Base-by-base conservation (phyloP, 2,329 filamentous ascomycete genomes). In the Malbranchea zuffiana region DNA sequence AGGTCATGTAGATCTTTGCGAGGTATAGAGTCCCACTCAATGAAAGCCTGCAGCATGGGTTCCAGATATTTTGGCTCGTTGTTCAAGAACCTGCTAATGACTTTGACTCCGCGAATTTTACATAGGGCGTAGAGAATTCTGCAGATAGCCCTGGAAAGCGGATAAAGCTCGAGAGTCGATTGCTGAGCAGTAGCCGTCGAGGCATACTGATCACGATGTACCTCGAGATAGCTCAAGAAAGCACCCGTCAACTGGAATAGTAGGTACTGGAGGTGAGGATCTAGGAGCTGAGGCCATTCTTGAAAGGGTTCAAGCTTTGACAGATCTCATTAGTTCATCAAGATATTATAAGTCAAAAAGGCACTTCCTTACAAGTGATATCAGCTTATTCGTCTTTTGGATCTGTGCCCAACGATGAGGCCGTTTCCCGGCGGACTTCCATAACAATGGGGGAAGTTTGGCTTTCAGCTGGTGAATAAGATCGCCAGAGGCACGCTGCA, bases 91-190 rank as follows among this genome's bases (percentile, higher is more conserved):
- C 84, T 76, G 35, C 86, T 78, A 48, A 98, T 80, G 35, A 98
- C 80, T 59, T 96, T 96, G 55, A 90, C 79, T 16, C 90, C 88
- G 36, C 90, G 75, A 34, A 96, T 80, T 61, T 98, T 98, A 69
- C 86, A 95, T 43, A 98, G 80, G 0, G 80, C 80, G 55, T 96
- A 96, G 23, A 98, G 60, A 2, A 96, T 67, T 44, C 72, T 75
- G 56, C 80, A 84, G 38, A 93, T 77, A 3, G 84, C 86, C 43
- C 72, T 69, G 16, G 79, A 72, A 0, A 84, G 61, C 1, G 78
- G 70, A 31, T 52, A 50, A 44, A 16, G 37, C 66, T 53, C 39
- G 60, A 55, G 37, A n/a, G 12, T 24, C 5, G 39, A 23, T 30
- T 31, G 16, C 23, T 33, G 32, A 24, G 25, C 52, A 35, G 52